These are phyloP conservation scores for Penicillium digitatum DNA, from an alignment of 2,329 filamentous ascomycete genomes.

Conservation along the genomic window DNA sequence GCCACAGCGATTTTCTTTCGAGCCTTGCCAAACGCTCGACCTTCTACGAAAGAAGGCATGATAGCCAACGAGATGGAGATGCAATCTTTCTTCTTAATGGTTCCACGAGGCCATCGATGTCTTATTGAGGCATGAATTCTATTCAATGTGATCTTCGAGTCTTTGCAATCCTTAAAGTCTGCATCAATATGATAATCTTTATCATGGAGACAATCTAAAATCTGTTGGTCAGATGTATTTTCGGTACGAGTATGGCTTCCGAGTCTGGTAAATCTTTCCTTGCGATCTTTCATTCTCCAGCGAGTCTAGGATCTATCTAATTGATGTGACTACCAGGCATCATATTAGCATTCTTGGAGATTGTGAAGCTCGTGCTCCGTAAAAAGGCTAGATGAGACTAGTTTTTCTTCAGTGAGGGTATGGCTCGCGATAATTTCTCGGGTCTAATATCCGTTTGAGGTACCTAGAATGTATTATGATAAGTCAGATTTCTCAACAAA, in stretches of 20 bases:
- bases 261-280: background rate
- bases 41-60: conserved; percentile 26
- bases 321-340: background rate
- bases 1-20: conserved; percentile 52
- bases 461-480: background rate
- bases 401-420: too few species aligned
- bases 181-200: background rate
- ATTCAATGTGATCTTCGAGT: background rate
- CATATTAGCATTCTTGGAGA: background rate
- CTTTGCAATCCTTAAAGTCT: background rate
- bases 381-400: background rate
- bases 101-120: conserved; percentile 43
- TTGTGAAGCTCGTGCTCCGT: background rate
- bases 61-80: conserved; percentile 41
- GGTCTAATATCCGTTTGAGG: background rate
- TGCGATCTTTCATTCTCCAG: background rate
- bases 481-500: background rate
- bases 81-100: conserved; percentile 45
- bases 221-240: background rate
- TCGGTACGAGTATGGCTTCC: background rate
- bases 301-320: background rate
- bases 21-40: conserved; percentile 20
- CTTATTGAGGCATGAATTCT: conserved; percentile 28
- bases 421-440: background rate
- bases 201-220: background rate